phyloP scores from a whole-genome alignment of 768 basidiomycete genomes.

The Candolleomyces efflorescens region DNA sequence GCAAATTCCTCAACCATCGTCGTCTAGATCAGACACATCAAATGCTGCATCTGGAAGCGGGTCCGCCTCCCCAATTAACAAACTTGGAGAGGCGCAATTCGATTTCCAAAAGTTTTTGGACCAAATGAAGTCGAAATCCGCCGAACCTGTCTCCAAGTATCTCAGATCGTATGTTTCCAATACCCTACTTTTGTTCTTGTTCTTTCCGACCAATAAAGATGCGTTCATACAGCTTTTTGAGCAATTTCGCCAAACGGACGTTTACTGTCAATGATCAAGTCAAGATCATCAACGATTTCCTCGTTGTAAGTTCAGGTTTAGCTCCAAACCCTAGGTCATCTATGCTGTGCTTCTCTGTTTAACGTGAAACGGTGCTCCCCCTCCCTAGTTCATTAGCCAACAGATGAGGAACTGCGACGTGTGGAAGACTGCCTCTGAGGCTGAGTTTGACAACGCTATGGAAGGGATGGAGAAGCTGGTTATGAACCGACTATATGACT shows the following conservation, averaged over 20 bases:
- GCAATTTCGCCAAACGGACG: slow-evolving; percentile 88
- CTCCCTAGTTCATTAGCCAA: slow-evolving; percentile 80
- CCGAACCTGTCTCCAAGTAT: slow-evolving; percentile 94
- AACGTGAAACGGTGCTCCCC: too few relatives aligned
- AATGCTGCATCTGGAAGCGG: slow-evolving; percentile 18
- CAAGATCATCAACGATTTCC: slow-evolving; percentile 92
- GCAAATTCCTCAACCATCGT: not conserved
- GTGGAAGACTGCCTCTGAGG: slow-evolving; percentile 74
- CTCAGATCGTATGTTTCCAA: slow-evolving; percentile 80
- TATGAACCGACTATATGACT: slow-evolving; percentile 96
- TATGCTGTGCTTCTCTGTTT: slow-evolving; percentile 9
- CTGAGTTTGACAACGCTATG: slow-evolving; percentile 93
- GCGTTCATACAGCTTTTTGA: slow-evolving; percentile 64
- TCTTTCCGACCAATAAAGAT: not conserved
- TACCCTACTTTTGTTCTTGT: not conserved
- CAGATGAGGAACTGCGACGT: slow-evolving; percentile 85
- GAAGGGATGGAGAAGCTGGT: slow-evolving; percentile 99
- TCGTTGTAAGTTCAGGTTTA: slow-evolving; percentile 55
- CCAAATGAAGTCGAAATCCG: slow-evolving; percentile 84
- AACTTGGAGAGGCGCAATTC: slow-evolving; percentile 49
- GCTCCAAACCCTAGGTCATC: not conserved
- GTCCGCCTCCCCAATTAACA: slow-evolving; percentile 24
- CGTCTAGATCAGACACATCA: slow-evolving; percentile 18
- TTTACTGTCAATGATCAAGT: slow-evolving; percentile 93
- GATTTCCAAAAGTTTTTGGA: slow-evolving; percentile 95